These are phyloP conservation scores for Saccharomycopsis hybrid DNA, from an alignment of 1,139 yeast genomes.

Conservation along the genomic window DNA sequence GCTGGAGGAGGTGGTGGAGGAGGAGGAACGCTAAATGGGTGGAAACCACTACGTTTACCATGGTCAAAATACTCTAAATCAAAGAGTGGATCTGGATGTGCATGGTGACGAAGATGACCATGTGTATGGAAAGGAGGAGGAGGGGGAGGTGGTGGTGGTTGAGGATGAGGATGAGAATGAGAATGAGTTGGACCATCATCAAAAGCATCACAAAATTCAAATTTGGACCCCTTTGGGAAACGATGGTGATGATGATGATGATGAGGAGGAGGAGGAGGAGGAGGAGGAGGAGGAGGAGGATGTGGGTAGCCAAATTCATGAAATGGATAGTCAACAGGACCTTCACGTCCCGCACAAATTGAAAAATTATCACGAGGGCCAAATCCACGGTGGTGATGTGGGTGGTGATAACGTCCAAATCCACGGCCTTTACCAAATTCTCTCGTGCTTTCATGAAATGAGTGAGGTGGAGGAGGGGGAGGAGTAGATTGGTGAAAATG, in stretches of 20 bases:
- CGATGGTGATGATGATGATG: too few species aligned
- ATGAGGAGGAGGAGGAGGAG: too few species aligned
- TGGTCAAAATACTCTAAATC: not conserved
- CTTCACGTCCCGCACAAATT: too few species aligned
- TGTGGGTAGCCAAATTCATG: too few species aligned
- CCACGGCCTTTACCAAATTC: not conserved
- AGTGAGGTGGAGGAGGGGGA: not conserved
- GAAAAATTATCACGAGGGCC: not conserved
- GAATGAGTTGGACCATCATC: too few species aligned
- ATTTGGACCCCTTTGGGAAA: too few species aligned
- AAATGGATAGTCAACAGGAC: too few species aligned
- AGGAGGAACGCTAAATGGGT: not conserved
- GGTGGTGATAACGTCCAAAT: not conserved
- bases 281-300: too few species aligned
- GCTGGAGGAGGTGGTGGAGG: not conserved
- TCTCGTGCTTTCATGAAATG: not conserved
- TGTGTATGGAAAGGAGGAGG: not conserved
- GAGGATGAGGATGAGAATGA: too few species aligned
- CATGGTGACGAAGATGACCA: not conserved
- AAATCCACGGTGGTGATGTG: not conserved
- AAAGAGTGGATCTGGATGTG: not conserved
- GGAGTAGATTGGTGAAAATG: not conserved
- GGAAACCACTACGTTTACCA: not conserved
- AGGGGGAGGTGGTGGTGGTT: not conserved
- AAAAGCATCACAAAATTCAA: too few species aligned